Percentiles rank a stretch among this genome's conserved stretches.
phyloP scores from a whole-genome alignment of 768 basidiomycete species.

The Hygrocybe coccinea region DNA sequence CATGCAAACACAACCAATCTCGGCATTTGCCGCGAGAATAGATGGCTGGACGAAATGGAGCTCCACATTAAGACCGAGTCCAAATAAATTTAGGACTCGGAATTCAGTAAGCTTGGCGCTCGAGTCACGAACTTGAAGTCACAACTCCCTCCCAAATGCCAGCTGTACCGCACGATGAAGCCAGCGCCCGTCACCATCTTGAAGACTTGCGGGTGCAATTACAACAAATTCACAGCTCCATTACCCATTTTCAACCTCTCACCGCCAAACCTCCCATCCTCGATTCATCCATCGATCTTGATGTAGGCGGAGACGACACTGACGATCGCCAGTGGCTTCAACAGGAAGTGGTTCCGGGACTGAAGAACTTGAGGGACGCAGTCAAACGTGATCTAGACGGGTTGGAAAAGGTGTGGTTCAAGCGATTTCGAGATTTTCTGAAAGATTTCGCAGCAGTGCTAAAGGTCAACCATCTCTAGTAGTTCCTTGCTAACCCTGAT shows the following conservation, averaged over 20 bases:
- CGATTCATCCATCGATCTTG: conserved; percentile 37
- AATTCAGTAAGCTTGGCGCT: too few relatives aligned
- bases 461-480: conserved; percentile 35
- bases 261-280: conserved; percentile 39
- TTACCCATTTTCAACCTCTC: conserved; percentile 37
- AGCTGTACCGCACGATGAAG: too few relatives aligned
- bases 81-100: too few relatives aligned
- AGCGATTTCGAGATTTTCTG: conserved; percentile 6
- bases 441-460: conserved; percentile 8
- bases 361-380: conserved; percentile 43
- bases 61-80: too few relatives aligned
- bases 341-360: conserved; percentile 40
- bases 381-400: conserved; percentile 44
- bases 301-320: conserved; percentile 22
- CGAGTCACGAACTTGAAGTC: too few relatives aligned
- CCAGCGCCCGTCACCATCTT: conserved; percentile 14
- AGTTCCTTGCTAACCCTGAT: conserved; percentile 54
- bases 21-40: too few relatives aligned
- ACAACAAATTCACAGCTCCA: conserved; percentile 32
- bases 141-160: too few relatives aligned
- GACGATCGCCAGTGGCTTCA: conserved; percentile 39
- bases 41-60: too few relatives aligned
- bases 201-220: conserved; percentile 26
- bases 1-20: too few relatives aligned
- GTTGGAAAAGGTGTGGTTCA: conserved; percentile 37